Conservation (phyloP, 768 basidiomycete genomes). For the Termitomyces sp. region DNA sequence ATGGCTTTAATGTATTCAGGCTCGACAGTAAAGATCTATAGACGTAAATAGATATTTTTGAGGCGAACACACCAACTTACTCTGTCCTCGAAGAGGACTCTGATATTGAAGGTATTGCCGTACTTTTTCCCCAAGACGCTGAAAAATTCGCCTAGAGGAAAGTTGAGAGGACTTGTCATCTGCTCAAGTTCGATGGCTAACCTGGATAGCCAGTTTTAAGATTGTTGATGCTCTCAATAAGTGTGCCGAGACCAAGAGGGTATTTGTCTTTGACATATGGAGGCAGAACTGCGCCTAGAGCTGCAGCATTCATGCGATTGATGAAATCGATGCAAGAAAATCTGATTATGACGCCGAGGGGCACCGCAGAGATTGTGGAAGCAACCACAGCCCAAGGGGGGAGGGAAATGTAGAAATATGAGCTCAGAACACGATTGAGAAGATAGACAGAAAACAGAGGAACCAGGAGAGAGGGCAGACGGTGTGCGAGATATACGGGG, state of each 20-base stretch:
- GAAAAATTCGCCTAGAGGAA: slow-evolving; percentile 23
- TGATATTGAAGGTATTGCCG: slow-evolving; percentile 20
- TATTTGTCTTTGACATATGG: slow-evolving; percentile 23
- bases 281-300: slow-evolving; percentile 25
- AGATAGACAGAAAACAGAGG: slow-evolving; percentile 12
- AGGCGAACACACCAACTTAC: slow-evolving; percentile 12
- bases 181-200: slow-evolving; percentile 10
- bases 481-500: slow-evolving; percentile 8
- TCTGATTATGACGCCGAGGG: slow-evolving; percentile 10
- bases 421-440: not conserved
- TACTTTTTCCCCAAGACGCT: slow-evolving; percentile 16
- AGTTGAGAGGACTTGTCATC: not conserved
- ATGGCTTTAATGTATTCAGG: slow-evolving; percentile 44
- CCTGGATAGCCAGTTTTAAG: slow-evolving; percentile 28
- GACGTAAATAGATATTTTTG: not conserved
- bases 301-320: slow-evolving; percentile 21
- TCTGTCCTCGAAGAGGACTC: slow-evolving; percentile 23
- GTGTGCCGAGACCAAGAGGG: slow-evolving; percentile 17
- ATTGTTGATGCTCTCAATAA: slow-evolving; percentile 16
- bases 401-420: slow-evolving; percentile 3
- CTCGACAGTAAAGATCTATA: slow-evolving; percentile 36
- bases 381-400: slow-evolving; percentile 10
- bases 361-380: slow-evolving; percentile 9
- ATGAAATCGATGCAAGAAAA: slow-evolving; percentile 15
- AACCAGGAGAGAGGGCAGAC: slow-evolving; percentile 9